Base-by-base conservation (phyloP, 2,329 filamentous ascomycete species). In the Lachnellula subtilissima region DNA sequence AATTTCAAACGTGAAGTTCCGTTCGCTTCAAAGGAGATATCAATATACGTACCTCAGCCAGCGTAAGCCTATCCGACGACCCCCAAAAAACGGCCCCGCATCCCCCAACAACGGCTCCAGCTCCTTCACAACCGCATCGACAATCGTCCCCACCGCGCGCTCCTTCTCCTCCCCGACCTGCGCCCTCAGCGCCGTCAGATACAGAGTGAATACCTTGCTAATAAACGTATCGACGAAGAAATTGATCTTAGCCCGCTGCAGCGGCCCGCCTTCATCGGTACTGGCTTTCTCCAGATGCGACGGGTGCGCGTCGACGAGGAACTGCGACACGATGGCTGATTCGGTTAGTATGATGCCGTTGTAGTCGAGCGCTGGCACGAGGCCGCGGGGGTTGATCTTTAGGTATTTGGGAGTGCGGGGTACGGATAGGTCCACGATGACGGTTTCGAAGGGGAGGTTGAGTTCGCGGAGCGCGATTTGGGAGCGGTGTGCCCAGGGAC, bases 371-470 rank as follows among this genome's bases (percentile, higher is more conserved):
- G 84, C 75, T 0, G 90, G 89, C 4, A 94, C 88, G 3, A 91
- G 81, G 14, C 90, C 90, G 55, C 88, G 84, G 62, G 89, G 88
- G 74, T 93, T 92, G 69, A 94, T 74, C 51, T 85, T 76, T 8
- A 94, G 80, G 69, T 93, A 94, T 76, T 86, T 89, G 39, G 81
- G 76, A 28, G 86, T 84, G 9, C 89, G 83, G 0, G 89, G 89
- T 9, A 72, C 79, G 63, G 74, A 71, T 48, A 94, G 78, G 69
- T 93, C 87, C 64, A 95, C 88, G 55, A 84, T 82, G 58, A 88
- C 84, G 62, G 90, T 85, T 55, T 89, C 84, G 65, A 83, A 89
- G 0, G 81, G 76, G 32, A 91, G 67, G 11, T 78, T 77, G 12
- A 88, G 79, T 67, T 91, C 88, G 32, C 80, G 77, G 25, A 91